These are phyloP conservation scores for Cladosporium sp. DNA, from an alignment of 2,329 filamentous ascomycete species.

Conservation along the genomic window DNA sequence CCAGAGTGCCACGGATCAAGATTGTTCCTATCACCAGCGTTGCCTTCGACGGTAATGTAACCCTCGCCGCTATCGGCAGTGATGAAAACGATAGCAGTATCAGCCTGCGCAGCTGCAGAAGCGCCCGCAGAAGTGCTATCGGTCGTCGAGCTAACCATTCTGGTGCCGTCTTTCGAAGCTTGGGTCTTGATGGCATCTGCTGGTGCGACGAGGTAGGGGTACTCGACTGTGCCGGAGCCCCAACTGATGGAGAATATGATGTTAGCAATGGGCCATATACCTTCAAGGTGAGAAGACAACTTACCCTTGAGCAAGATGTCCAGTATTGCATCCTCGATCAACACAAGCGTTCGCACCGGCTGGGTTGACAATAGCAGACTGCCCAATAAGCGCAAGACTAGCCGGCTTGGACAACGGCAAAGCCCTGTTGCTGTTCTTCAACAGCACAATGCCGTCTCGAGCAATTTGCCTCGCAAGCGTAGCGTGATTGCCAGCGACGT, in stretches of 20 bases:
- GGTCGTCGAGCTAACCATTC: conserved; percentile 22
- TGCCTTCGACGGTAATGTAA: conserved; percentile 38
- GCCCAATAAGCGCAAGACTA: conserved; percentile 35
- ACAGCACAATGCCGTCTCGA: conserved; percentile 51
- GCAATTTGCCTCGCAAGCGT: conserved; percentile 47
- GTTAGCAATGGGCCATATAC: no score
- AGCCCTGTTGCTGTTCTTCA: conserved; percentile 58
- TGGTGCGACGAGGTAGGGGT: conserved; percentile 35
- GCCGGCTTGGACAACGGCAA: conserved; percentile 45
- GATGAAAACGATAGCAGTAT: conserved; percentile 51
- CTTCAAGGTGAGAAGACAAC: background rate
- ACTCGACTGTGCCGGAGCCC: conserved; percentile 36
- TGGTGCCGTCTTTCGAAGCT: conserved; percentile 25
- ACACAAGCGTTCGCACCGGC: conserved; percentile 68
- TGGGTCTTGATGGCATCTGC: conserved; percentile 36
- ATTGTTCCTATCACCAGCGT: conserved; percentile 37
- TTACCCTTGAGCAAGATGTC: conserved; percentile 37
- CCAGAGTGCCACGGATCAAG: conserved; percentile 39
- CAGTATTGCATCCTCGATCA: conserved; percentile 62
- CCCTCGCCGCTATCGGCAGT: conserved; percentile 47
- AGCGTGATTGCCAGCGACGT: conserved; percentile 50
- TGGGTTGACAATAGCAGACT: conserved; percentile 42
- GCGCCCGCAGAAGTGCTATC: conserved; percentile 26
- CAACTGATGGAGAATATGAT: no score
- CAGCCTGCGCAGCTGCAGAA: conserved; percentile 16